These are phyloP conservation scores for Cladophialophora bantiana DNA, from an alignment of 2,329 filamentous ascomycete genomes.

Conservation along the genomic window DNA sequence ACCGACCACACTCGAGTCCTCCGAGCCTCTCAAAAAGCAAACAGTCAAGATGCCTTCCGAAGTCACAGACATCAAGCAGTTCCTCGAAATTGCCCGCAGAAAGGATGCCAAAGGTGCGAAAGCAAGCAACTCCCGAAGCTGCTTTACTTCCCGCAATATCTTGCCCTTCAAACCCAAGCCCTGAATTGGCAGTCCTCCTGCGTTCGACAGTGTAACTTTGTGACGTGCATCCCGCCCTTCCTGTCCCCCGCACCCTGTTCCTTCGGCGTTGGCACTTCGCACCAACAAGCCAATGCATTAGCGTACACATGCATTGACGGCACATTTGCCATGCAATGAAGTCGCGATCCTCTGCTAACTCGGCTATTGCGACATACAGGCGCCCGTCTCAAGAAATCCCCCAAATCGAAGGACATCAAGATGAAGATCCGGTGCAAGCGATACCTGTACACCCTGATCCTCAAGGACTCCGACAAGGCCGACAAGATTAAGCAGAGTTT, in stretches of 20 bases:
- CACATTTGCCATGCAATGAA: neutral
- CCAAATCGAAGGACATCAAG: constrained; percentile 83
- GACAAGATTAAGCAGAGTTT: constrained; percentile 99
- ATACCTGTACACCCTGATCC: constrained; percentile 96
- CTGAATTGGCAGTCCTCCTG: neutral
- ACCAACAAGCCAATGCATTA: neutral
- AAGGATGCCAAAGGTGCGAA: constrained; percentile 97
- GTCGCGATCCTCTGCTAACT: neutral
- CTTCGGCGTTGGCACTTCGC: no score
- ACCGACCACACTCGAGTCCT: neutral
- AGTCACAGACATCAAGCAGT: constrained; percentile 98
- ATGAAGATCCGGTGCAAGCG: constrained; percentile 99
- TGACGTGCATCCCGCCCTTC: neutral
- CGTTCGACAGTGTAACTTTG: neutral
- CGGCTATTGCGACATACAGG: constrained; percentile 56
- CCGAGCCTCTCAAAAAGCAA: neutral
- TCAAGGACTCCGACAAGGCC: constrained; percentile 99
- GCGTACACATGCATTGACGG: neutral
- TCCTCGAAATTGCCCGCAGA: constrained; percentile 99
- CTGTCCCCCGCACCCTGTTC: no score
- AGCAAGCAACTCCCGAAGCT: constrained; percentile 47
- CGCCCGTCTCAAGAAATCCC: constrained; percentile 96
- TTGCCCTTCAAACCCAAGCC: neutral
- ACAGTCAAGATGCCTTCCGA: constrained; percentile 88
- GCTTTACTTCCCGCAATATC: neutral